Base-by-base conservation (phyloP, 306 rosid genomes). In the Macrotyloma uniflorum region DNA sequence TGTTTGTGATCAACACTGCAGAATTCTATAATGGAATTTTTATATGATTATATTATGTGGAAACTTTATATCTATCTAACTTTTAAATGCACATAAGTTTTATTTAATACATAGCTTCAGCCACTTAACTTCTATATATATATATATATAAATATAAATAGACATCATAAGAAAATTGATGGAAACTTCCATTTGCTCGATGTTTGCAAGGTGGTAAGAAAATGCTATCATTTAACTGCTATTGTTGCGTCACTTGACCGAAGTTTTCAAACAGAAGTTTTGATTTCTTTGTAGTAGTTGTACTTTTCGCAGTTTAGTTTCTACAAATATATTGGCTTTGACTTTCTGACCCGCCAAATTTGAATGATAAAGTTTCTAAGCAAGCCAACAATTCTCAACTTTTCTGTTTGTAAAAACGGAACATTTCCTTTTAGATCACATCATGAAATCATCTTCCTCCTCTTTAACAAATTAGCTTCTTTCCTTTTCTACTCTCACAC, bases 341-440 rank as follows among this genome's bases (percentile, higher is more conserved):
- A 62, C 67, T 51, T 15, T 68, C 42, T 45, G 19, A 76, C 75
- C 80, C 74, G 28, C 63, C 74, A 70, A 76, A 62, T 3, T 55
- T 72, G 77, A 72, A 55, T 12, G 54, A 1, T n/a, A 75, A 61
- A 0, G 47, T 18, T 58, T 24, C 45, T 12, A 12, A 63, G 15
- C 19, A 26, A 83, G 1, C 49, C 42, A 65, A 71, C 79, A 23
- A 32, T 59, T 83, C 9, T 68, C 58, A 26, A 22, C 20, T 45
- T 74, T 68, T 69, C 80, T 7, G 6, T 1, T 4, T 49, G 72
- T 49, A 0, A 74, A 59, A 38, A 22, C 12, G 49, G 54, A 23
- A 50, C 36, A 40, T 4, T 12, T 26, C 70, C 16, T 8, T 35
- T 5, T 28, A 47, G n/a, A 2, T 4, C 13, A 24, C 65, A 70